These are phyloP conservation scores for Ceratobasidium sp. DNA, from an alignment of 1,284 basidiomycete species.

Conservation along the genomic window DNA sequence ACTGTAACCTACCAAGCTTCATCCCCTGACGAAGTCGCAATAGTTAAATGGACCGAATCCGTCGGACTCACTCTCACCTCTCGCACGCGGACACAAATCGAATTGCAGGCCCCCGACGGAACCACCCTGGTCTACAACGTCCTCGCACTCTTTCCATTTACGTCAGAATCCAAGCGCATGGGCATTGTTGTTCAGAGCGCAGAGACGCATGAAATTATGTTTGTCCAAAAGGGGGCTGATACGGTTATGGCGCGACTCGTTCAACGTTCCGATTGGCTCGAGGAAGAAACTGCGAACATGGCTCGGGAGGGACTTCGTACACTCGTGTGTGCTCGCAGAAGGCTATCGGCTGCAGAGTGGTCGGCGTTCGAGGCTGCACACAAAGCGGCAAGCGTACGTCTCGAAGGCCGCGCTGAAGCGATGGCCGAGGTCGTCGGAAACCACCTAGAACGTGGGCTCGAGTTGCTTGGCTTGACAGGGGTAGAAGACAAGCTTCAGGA, in stretches of 20 bases:
- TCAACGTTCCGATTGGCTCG: conserved; percentile 97
- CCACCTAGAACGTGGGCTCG: conserved; percentile 88
- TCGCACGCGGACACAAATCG: conserved; percentile 90
- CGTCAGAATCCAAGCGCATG: conserved; percentile 99
- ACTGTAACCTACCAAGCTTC: conserved; percentile 97
- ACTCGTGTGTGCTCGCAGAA: conserved; percentile 89
- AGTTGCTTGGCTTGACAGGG: conserved; percentile 93
- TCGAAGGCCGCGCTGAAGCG: conserved; percentile 85
- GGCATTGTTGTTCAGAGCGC: conserved; percentile 93
- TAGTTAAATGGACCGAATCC: conserved; percentile 98
- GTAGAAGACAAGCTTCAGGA: conserved; percentile 99
- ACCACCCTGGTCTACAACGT: conserved; percentile 81
- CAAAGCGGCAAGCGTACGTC: conserved; percentile 79
- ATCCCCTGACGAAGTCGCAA: conserved; percentile 98
- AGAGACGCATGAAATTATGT: conserved; percentile 81
- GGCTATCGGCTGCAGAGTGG: conserved; percentile 78
- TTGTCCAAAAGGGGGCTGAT: conserved; percentile 98
- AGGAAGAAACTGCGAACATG: conserved; percentile 99
- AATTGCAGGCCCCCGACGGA: conserved; percentile 77
- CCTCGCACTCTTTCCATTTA: conserved; percentile 97
- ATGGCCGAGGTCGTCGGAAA: conserved; percentile 81
- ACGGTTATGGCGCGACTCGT: conserved; percentile 97
- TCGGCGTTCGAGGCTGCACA: conserved; percentile 80
- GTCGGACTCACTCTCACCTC: conserved; percentile 90
- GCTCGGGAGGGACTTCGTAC: conserved; percentile 96